Percentiles rank a stretch among this genome's conserved stretches.
Evolutionary conservation across 2,329 filamentous ascomycete genomes (phyloP).

Genomic region (Bipolaris cookei): DNA sequence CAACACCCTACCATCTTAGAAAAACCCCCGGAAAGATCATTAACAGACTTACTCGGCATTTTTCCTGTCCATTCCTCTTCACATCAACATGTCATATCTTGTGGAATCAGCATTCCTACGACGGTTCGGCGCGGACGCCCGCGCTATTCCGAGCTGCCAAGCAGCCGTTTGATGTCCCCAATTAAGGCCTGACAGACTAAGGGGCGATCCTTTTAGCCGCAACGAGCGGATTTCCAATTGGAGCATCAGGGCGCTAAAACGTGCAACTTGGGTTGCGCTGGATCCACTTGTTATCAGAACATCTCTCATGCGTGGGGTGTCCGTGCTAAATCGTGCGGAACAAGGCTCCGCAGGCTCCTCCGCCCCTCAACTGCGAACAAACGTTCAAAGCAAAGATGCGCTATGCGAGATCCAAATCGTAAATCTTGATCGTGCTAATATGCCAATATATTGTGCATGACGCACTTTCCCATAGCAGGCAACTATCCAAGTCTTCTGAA

Average conservation of each 20-base stretch:
- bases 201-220: conserved; percentile 13
- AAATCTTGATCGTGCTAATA: not conserved
- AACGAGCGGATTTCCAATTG: conserved; percentile 6
- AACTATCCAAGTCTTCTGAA: not conserved
- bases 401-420: not conserved
- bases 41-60: not conserved
- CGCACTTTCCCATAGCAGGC: not conserved
- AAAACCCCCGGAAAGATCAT: not conserved
- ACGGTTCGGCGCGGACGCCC: conserved; percentile 10
- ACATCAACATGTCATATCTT: not conserved
- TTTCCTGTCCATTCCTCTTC: not conserved
- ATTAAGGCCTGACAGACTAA: conserved; percentile 5
- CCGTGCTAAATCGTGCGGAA: not conserved
- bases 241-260: not conserved
- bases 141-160: conserved; percentile 9
- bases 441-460: not conserved
- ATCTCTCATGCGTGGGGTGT: not conserved
- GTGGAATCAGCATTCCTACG: not conserved
- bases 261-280: conserved; percentile 1
- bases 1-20: not conserved
- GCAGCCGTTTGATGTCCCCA: conserved; percentile 12
- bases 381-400: not conserved
- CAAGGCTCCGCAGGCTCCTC: not conserved
- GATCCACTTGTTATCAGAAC: not conserved
- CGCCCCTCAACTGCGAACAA: not conserved